phyloP scores from a whole-genome alignment of 352 stramenopile species.

The Globisporangium uncinulatum region DNA sequence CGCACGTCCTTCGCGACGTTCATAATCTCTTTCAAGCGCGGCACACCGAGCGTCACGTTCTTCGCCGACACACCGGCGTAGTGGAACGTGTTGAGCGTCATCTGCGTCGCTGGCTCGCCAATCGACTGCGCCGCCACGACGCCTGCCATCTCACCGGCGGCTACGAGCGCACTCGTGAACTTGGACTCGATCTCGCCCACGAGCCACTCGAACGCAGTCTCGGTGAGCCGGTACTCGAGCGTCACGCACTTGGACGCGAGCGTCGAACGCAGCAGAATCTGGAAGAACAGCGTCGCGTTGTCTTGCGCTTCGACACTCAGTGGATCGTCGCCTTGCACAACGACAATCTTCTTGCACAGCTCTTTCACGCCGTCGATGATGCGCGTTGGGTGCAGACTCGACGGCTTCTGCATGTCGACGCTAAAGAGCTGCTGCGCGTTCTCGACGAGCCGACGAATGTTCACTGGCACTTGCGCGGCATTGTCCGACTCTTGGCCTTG shows the following conservation, averaged over 20 bases:
- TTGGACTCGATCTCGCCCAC: constrained; percentile 97
- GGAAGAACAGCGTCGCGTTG: constrained; percentile 98
- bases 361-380: constrained; percentile 91
- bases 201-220: constrained; percentile 94
- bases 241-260: constrained; percentile 96
- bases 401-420: constrained; percentile 91
- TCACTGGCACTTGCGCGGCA: constrained; percentile 89
- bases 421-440: constrained; percentile 94
- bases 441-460: constrained; percentile 93
- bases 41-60: constrained; percentile 99
- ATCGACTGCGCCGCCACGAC: constrained; percentile 99
- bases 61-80: constrained; percentile 98
- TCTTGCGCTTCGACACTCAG: constrained; percentile 96
- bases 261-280: constrained; percentile 95
- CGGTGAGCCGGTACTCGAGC: constrained; percentile 93
- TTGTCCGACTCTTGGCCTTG: constrained; percentile 91
- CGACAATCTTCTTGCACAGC: constrained; percentile 93
- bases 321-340: constrained; percentile 93
- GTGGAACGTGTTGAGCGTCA: constrained; percentile 99
- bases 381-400: constrained; percentile 88
- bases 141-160: constrained; percentile 97
- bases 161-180: constrained; percentile 94
- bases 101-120: constrained; percentile 99
- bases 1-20: constrained; percentile 98
- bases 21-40: constrained; percentile 99